phyloP scores from a whole-genome alignment of 768 basidiomycete genomes.

The Vararia minispora region DNA sequence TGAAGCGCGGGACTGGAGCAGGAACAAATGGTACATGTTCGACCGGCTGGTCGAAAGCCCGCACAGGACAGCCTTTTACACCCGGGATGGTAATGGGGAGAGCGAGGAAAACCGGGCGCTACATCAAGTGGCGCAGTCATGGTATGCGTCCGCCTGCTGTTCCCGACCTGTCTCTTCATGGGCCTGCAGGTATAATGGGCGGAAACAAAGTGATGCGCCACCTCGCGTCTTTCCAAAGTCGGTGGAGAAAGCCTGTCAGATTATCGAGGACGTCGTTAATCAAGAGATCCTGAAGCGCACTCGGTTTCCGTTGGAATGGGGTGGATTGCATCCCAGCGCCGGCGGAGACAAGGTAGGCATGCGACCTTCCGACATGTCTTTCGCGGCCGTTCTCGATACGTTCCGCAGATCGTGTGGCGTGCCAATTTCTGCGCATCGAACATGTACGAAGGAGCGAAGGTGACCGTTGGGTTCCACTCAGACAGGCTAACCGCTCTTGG shows the following conservation, averaged over 20 bases:
- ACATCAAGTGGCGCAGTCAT: constrained; percentile 67
- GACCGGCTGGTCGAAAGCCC: constrained; percentile 77
- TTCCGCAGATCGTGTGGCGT: constrained; percentile 34
- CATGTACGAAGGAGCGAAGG: constrained; percentile 73
- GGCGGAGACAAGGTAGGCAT: constrained; percentile 11
- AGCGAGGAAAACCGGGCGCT: constrained; percentile 35
- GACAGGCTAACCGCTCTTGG: constrained; percentile 76
- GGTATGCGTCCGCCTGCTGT: constrained; percentile 29
- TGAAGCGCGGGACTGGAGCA: constrained; percentile 48
- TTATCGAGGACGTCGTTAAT: constrained; percentile 62
- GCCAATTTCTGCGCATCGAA: constrained; percentile 84
- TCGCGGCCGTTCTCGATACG: too few relatives aligned
- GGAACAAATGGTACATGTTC: constrained; percentile 80
- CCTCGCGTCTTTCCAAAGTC: constrained; percentile 43
- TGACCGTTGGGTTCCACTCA: constrained; percentile 74
- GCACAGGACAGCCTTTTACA: constrained; percentile 73
- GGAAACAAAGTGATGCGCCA: constrained; percentile 44
- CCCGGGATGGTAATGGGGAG: constrained; percentile 25
- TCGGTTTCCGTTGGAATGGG: constrained; percentile 63
- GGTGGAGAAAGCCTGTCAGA: constrained; percentile 73
- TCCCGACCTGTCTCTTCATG: not conserved
- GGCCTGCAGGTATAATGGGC: constrained; percentile 65
- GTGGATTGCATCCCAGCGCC: constrained; percentile 16
- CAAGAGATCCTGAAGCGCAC: constrained; percentile 51
- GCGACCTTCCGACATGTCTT: too few relatives aligned